These are phyloP conservation scores for Phytophthora rubi DNA, from an alignment of 352 stramenopile species.

Conservation along the genomic window DNA sequence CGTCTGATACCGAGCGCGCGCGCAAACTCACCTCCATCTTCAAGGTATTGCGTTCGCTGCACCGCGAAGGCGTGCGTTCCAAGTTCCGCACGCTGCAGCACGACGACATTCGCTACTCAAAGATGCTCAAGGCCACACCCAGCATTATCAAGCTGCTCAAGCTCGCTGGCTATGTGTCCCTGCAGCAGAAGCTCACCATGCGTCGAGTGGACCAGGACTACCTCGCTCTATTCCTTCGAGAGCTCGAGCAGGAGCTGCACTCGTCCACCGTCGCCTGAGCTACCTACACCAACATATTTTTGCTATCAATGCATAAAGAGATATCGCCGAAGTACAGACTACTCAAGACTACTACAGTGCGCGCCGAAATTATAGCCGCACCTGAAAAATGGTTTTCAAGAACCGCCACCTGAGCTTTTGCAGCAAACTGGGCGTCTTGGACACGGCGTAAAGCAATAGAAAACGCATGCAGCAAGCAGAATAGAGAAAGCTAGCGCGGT, in stretches of 20 bases:
- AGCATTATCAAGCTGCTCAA: slow-evolving; percentile 83
- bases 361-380: too few relatives aligned
- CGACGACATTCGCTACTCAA: slow-evolving; percentile 75
- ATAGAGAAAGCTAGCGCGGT: too few relatives aligned
- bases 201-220: slow-evolving; percentile 72
- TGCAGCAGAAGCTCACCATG: slow-evolving; percentile 80
- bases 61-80: slow-evolving; percentile 65
- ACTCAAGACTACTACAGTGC: slow-evolving; percentile 20
- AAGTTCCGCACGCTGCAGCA: slow-evolving; percentile 73
- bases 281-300: slow-evolving; percentile 17
- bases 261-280: slow-evolving; percentile 23
- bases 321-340: slow-evolving; percentile 19
- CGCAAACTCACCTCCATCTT: slow-evolving; percentile 75
- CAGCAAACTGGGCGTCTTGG: too few relatives aligned
- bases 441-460: too few relatives aligned
- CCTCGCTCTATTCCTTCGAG: slow-evolving; percentile 62
- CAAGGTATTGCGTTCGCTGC: slow-evolving; percentile 72
- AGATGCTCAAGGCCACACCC: slow-evolving; percentile 68
- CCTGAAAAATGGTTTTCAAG: too few relatives aligned
- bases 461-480: too few relatives aligned
- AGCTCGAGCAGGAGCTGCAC: slow-evolving; percentile 52
- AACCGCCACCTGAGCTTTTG: too few relatives aligned
- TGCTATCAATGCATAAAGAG: slow-evolving; percentile 19
- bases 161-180: slow-evolving; percentile 74
- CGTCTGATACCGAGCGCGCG: slow-evolving; percentile 62